Percentiles rank a stretch among this genome's conserved stretches.
Conservation (phyloP, 371 early-diverging fungal species). For the Lichtheimia ramosa region DNA sequence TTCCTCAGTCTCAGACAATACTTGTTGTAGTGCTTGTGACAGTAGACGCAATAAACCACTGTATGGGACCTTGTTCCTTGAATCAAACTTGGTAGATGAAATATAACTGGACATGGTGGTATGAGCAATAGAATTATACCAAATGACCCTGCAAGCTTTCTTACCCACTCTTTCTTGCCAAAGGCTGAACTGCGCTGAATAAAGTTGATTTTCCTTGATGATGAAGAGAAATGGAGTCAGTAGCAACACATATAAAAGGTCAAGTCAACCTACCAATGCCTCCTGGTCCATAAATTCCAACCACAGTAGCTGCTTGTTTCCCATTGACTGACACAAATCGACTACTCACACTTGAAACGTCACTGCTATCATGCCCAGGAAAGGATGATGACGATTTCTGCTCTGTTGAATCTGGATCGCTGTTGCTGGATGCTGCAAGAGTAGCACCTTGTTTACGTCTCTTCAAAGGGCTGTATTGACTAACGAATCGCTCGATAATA, state of each 20-base stretch:
- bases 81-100: slow-evolving; percentile 40
- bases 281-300: slow-evolving; percentile 40
- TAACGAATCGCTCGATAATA: slow-evolving; percentile 34
- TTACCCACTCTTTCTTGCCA: slow-evolving; percentile 44
- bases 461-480: slow-evolving; percentile 6
- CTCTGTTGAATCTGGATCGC: too few species aligned
- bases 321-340: too few species aligned
- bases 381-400: too few species aligned
- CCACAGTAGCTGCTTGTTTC: slow-evolving; percentile 15
- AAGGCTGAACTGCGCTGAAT: slow-evolving; percentile 33
- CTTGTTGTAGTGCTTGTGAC: slow-evolving; percentile 45
- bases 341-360: too few species aligned
- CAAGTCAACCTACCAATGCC: slow-evolving; percentile 24
- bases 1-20: slow-evolving; percentile 41
- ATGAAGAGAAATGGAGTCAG: not conserved
- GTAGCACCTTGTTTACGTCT: too few species aligned
- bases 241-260: not conserved
- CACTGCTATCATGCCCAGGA: too few species aligned
- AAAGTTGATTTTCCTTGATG: slow-evolving; percentile 42
- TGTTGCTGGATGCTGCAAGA: too few species aligned
- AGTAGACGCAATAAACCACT: slow-evolving; percentile 36
- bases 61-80: slow-evolving; percentile 39
- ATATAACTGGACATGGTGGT: slow-evolving; percentile 25
- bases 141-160: not conserved
- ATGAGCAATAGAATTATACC: not conserved